Conservation (phyloP, 2,329 filamentous ascomycete species). For the Monosporascus sp. region DNA sequence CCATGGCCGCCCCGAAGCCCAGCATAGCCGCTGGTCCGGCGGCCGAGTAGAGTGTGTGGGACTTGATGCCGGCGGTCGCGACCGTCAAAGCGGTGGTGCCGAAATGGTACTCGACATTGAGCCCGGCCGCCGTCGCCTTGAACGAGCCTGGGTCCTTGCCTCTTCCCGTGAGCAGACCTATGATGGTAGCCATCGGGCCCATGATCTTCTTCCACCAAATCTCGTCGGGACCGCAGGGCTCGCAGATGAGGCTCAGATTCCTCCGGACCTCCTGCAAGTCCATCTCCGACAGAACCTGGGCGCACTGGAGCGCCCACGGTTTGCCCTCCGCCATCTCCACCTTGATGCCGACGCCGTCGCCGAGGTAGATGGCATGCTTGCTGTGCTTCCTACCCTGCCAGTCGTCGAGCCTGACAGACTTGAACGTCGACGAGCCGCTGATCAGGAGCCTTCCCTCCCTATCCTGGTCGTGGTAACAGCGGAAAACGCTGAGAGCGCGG, state of each 20-base stretch:
- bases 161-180: constrained; percentile 3
- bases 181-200: constrained; percentile 2
- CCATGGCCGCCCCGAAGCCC: constrained; percentile 2
- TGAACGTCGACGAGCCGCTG: constrained; percentile 1
- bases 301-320: neutral
- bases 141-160: constrained; percentile 2
- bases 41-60: constrained; percentile 1
- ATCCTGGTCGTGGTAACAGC: constrained; percentile 1
- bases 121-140: constrained; percentile 2
- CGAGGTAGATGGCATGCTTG: constrained; percentile 4
- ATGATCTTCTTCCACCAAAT: neutral
- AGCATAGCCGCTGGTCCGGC: constrained; percentile 2
- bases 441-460: constrained; percentile 1
- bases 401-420: constrained; percentile 1
- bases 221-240: neutral
- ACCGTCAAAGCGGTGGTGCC: constrained; percentile 1
- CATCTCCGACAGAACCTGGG: neutral
- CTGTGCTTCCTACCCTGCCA: constrained; percentile 4
- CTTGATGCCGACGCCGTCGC: constrained; percentile 4
- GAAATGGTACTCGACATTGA: constrained; percentile 5
- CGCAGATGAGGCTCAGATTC: neutral
- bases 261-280: neutral
- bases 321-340: neutral
- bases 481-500: constrained; percentile 3
- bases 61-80: constrained; percentile 1